Percentiles rank a stretch among this genome's conserved stretches.
Evolutionary conservation across 176 grass and related monocot species (phyloP).

Genomic region (Raddia guianensis): DNA sequence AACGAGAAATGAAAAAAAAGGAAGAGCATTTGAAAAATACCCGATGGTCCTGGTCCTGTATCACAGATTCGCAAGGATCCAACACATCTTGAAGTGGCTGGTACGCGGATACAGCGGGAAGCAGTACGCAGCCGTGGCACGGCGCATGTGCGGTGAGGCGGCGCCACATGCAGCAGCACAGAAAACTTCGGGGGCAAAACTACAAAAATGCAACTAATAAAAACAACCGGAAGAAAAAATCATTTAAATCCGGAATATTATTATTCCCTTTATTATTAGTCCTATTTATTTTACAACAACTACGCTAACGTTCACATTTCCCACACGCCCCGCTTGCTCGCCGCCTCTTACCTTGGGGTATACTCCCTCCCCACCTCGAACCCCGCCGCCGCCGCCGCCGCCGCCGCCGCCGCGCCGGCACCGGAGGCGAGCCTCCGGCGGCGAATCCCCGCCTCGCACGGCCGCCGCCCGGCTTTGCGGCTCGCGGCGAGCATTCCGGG

Average conservation of each 20-base stretch:
- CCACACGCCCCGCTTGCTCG: neutral
- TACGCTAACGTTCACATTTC: constrained; percentile 53
- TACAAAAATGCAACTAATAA: constrained; percentile 26
- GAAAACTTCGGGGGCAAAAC: constrained; percentile 36
- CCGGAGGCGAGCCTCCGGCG: neutral
- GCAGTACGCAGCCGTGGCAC: neutral
- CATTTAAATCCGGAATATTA: neutral
- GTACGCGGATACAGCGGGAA: too few species aligned
- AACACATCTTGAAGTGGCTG: too few species aligned
- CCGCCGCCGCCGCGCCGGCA: neutral
- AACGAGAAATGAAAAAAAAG: too few species aligned
- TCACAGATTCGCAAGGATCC: too few species aligned
- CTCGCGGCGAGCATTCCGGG: constrained; percentile 32
- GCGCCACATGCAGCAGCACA: constrained; percentile 12
- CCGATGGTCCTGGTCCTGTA: too few species aligned
- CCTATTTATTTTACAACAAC: neutral
- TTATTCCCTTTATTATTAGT: too few species aligned
- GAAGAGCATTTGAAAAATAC: too few species aligned
- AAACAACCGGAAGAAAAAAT: neutral
- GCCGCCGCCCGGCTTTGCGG: neutral
- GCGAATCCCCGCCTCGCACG: neutral
- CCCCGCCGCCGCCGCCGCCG: constrained; percentile 33
- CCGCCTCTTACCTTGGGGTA: neutral
- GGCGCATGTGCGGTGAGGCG: constrained; percentile 19
- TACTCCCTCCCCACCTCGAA: neutral